Conservation (phyloP, 2,329 filamentous ascomycete species). For the Fusarium udum region DNA sequence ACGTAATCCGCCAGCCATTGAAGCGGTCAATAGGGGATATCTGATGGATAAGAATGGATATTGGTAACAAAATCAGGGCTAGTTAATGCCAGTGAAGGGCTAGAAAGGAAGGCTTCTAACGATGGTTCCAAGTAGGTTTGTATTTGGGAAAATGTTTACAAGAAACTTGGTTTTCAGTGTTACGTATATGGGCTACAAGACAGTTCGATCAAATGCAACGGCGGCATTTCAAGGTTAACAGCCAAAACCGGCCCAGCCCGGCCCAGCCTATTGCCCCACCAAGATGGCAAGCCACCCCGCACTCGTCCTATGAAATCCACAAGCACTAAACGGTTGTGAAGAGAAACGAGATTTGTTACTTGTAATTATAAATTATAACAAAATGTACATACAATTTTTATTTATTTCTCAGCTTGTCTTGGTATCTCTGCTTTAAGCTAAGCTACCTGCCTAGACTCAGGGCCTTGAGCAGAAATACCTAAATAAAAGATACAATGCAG, state of each 20-base stretch:
- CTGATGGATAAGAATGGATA: not conserved
- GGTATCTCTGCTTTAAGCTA: not conserved
- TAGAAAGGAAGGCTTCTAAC: not conserved
- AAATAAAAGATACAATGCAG: not conserved
- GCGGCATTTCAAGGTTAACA: not conserved
- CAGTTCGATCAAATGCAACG: not conserved
- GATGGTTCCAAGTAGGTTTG: not conserved
- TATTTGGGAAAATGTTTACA: not conserved
- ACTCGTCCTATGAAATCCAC: constrained; percentile 16
- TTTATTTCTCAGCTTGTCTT: not conserved
- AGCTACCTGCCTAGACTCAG: not conserved
- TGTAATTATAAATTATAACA: constrained; percentile 1
- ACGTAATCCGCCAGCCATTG: constrained; percentile 34
- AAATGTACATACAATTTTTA: not conserved
- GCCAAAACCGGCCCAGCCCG: constrained; percentile 14
- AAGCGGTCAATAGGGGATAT: not conserved
- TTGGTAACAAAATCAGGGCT: not conserved
- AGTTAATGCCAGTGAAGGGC: not conserved
- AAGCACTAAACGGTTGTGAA: not conserved
- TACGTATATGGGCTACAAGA: not conserved
- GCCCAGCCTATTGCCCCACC: constrained; percentile 30
- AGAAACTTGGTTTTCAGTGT: constrained; percentile 17
- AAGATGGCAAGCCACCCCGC: constrained; percentile 40
- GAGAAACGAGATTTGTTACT: constrained; percentile 9
- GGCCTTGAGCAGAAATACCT: not conserved